Conservation (phyloP, 1,284 basidiomycete genomes). For the Ceraceosorus guamensis region DNA sequence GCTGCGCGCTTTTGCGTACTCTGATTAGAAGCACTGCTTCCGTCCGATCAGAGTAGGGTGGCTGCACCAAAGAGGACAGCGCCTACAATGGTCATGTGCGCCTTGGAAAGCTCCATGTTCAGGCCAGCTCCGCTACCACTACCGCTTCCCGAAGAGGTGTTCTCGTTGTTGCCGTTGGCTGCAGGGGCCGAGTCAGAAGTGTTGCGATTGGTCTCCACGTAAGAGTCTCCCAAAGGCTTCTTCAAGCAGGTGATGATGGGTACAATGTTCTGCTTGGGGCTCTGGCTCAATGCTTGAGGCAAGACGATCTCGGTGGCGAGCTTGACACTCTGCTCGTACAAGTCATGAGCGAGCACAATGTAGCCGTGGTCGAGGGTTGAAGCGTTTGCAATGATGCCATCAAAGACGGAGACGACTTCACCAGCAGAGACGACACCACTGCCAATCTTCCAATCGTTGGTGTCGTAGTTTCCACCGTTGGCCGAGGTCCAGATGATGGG, state of each 20-base stretch:
- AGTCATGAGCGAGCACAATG: slow-evolving; percentile 61
- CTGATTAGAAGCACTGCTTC: no score
- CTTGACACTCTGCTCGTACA: slow-evolving; percentile 44
- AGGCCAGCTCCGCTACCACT: neutral
- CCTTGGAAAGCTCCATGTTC: no score
- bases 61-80: no score
- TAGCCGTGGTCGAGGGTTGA: slow-evolving; percentile 66
- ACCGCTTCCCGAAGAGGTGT: neutral
- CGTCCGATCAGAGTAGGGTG: no score
- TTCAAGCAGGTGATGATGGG: slow-evolving; percentile 47
- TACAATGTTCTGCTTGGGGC: slow-evolving; percentile 58
- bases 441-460: slow-evolving; percentile 42
- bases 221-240: slow-evolving; percentile 29
- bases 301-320: slow-evolving; percentile 40
- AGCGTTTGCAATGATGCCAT: slow-evolving; percentile 31
- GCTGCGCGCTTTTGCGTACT: no score
- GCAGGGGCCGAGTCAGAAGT: neutral
- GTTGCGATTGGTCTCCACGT: slow-evolving; percentile 36
- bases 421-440: slow-evolving; percentile 33
- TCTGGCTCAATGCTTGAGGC: slow-evolving; percentile 33
- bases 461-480: slow-evolving; percentile 29
- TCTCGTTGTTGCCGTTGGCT: neutral
- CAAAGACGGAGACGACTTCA: slow-evolving; percentile 27
- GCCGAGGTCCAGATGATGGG: slow-evolving; percentile 46
- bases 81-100: no score